A percentile compares a stretch with the other conserved stretches of the same genome.
Conservation (phyloP, 2,329 filamentous ascomycete species). For the Beauveria rudraprayagi region DNA sequence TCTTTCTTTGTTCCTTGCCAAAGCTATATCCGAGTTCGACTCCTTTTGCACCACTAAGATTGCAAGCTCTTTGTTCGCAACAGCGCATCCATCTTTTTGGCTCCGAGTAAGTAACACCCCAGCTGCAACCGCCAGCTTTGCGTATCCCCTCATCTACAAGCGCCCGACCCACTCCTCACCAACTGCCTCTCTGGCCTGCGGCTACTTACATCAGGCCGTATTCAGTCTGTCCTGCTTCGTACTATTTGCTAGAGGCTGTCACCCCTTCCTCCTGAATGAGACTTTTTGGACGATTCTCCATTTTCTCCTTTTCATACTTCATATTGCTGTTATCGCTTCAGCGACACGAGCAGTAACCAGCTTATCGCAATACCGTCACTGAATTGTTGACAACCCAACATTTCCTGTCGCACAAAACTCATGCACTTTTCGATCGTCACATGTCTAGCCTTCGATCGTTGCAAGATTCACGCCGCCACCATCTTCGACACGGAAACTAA, state of each 20-base stretch:
- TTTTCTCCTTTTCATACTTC: not conserved
- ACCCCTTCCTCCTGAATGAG: not conserved
- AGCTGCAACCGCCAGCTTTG: conserved; percentile 7
- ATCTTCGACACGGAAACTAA: not conserved
- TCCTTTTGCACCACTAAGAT: not conserved
- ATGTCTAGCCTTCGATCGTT: not conserved
- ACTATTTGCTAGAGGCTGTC: not conserved
- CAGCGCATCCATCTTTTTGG: not conserved
- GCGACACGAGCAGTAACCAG: not conserved
- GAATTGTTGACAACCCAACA: not conserved
- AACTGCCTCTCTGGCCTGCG: conserved; percentile 1
- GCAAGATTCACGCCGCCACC: not conserved
- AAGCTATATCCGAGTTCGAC: not conserved
- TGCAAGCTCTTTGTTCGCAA: conserved; percentile 1
- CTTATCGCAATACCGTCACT: not conserved
- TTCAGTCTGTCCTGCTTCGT: not conserved
- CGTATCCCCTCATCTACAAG: conserved; percentile 11
- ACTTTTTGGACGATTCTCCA: not conserved
- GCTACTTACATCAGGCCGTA: conserved; percentile 10
- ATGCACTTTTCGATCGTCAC: not conserved
- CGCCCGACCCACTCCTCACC: conserved; percentile 11
- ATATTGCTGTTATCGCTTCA: not conserved
- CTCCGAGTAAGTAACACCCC: conserved; percentile 6
- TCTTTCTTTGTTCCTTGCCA: not conserved
- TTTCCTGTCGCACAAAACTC: conserved; percentile 5